Percentiles rank a stretch among this genome's conserved stretches.
Evolutionary conservation across 345 rosid genomes (phyloP).

Genomic region (Citrus unshiu): DNA sequence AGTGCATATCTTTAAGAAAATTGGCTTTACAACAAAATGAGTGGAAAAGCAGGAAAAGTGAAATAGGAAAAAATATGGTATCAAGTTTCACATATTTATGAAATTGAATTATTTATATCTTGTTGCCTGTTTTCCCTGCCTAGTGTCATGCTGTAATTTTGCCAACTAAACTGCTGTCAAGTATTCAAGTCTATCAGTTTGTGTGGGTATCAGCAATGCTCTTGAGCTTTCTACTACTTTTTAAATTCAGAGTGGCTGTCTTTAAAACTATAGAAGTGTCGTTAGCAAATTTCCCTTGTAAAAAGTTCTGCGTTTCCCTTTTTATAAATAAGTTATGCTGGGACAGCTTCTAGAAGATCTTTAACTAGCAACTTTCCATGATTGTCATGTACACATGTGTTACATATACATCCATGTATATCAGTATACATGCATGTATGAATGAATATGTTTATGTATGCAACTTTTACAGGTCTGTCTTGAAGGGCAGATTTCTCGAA

Average conservation of each 20-base stretch:
- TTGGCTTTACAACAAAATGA: neutral
- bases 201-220: neutral
- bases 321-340: neutral
- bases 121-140: neutral
- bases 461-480: slow-evolving; percentile 56
- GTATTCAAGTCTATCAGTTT: neutral
- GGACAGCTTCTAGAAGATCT: neutral
- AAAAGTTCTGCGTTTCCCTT: neutral
- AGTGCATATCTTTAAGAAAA: neutral
- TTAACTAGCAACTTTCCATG: neutral
- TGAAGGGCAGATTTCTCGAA: slow-evolving; percentile 90
- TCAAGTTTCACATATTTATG: neutral
- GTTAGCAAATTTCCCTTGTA: neutral
- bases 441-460: neutral
- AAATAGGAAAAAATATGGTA: neutral
- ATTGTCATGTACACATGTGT: neutral
- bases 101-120: neutral
- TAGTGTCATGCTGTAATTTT: neutral
- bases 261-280: neutral
- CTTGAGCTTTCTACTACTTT: neutral
- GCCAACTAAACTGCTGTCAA: neutral
- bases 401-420: neutral
- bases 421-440: neutral
- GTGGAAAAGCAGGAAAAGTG: neutral
- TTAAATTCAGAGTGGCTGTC: neutral